These are phyloP conservation scores for Fusarium burgessii DNA, from an alignment of 2,329 filamentous ascomycete genomes.

Conservation along the genomic window DNA sequence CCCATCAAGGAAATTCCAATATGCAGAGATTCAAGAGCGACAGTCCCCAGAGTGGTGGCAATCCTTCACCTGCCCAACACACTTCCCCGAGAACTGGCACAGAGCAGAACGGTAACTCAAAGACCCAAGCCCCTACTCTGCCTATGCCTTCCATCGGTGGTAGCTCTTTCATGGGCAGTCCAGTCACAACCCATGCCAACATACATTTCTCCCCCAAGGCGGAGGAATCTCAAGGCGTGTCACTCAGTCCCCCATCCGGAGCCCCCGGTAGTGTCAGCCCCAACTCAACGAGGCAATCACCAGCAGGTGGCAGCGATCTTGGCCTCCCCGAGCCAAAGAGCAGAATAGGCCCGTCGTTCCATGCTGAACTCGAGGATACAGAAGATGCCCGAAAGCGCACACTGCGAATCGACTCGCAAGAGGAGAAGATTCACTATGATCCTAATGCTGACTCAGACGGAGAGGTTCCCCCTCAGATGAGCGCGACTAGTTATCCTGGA, in stretches of 20 bases:
- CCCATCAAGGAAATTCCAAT: conserved; percentile 3
- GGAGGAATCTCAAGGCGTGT: conserved; percentile 28
- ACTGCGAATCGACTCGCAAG: conserved; percentile 58
- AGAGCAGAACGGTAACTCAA: conserved; percentile 17
- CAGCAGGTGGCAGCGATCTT: conserved; percentile 21
- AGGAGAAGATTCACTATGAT: conserved; percentile 65
- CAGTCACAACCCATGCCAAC: not conserved
- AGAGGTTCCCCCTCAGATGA: conserved; percentile 65
- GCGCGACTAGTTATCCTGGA: conserved; percentile 75
- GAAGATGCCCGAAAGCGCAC: conserved; percentile 60
- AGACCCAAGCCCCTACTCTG: conserved; percentile 6
- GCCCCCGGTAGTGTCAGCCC: conserved; percentile 25
- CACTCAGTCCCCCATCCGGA: conserved; percentile 34
- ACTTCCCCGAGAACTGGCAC: conserved; percentile 3
- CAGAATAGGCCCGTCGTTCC: conserved; percentile 35
- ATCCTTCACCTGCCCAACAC: conserved; percentile 9
- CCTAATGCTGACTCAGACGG: conserved; percentile 52
- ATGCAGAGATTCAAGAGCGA: conserved; percentile 20
- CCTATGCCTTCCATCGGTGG: conserved; percentile 9
- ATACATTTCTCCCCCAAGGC: not conserved
- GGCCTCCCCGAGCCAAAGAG: conserved; percentile 3
- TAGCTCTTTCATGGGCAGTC: conserved; percentile 4
- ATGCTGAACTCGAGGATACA: conserved; percentile 56
- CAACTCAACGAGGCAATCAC: conserved; percentile 18
- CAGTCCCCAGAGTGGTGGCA: conserved; percentile 20